A percentile compares a stretch with the other conserved stretches of the same genome.
Conservation (phyloP, 2,329 filamentous ascomycete species). For the Cadophora gregata region DNA sequence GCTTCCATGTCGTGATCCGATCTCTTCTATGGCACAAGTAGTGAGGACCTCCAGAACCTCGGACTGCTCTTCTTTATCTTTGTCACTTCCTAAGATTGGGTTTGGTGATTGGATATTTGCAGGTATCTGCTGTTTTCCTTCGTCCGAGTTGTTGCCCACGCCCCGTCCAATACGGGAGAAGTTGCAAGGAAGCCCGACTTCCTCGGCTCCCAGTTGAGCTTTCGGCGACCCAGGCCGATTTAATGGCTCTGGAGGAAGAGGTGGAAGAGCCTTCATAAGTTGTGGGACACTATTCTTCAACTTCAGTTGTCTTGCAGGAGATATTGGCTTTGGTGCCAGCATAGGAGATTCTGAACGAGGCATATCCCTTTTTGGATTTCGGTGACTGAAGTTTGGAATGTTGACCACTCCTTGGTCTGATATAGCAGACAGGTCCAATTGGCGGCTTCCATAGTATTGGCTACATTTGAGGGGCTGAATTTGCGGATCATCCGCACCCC, state of each 20-base stretch:
- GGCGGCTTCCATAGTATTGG: constrained; percentile 18
- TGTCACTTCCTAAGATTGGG: not conserved
- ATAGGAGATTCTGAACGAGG: constrained; percentile 41
- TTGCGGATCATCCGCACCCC: constrained; percentile 11
- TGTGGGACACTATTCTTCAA: constrained; percentile 45
- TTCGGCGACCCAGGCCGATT: constrained; percentile 20
- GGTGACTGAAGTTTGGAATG: constrained; percentile 33
- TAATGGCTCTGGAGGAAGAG: constrained; percentile 36
- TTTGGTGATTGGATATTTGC: not conserved
- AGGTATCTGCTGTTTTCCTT: constrained; percentile 12
- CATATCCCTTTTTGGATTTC: constrained; percentile 34
- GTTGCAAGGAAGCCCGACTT: constrained; percentile 23
- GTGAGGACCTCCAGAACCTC: not conserved
- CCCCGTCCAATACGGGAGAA: constrained; percentile 24
- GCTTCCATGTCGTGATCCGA: not conserved
- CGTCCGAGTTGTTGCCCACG: not conserved
- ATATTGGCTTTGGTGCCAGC: constrained; percentile 45
- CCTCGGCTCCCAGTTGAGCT: not conserved
- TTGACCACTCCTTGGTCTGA: constrained; percentile 15
- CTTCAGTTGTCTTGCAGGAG: constrained; percentile 43
- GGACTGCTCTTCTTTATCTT: not conserved
- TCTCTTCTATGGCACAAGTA: constrained; percentile 5
- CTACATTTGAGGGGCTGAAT: constrained; percentile 20
- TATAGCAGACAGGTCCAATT: constrained; percentile 14
- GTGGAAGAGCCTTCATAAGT: constrained; percentile 45